Percentiles rank a stretch among this genome's conserved stretches.
phyloP scores from a whole-genome alignment of 106 monocot genomes.

The Platanthera guangdongensis region DNA sequence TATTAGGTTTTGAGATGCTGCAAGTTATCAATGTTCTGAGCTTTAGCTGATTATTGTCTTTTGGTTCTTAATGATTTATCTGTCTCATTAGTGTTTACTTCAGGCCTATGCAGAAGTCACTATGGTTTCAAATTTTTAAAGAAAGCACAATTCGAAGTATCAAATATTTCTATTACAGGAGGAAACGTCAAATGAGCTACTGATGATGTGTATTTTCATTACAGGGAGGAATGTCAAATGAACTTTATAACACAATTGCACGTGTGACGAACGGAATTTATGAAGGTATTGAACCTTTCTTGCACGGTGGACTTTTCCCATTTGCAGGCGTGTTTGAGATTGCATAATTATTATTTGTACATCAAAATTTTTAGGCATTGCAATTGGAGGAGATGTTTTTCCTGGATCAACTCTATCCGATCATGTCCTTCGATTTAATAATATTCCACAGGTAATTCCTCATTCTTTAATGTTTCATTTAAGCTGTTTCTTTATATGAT shows the following conservation, averaged over 20 bases:
- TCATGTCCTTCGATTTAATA: slow-evolving; percentile 90
- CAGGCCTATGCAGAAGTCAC: too few species aligned
- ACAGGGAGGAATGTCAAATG: slow-evolving; percentile 99
- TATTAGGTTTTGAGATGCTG: too few species aligned
- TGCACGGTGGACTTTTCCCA: background rate
- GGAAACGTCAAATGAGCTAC: too few species aligned
- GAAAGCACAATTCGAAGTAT: too few species aligned
- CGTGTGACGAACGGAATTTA: slow-evolving; percentile 98
- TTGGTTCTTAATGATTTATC: too few species aligned
- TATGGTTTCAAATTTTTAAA: too few species aligned
- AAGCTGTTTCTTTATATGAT: background rate
- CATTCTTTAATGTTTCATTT: background rate
- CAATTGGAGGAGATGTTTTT: slow-evolving; percentile 99
- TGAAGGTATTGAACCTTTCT: slow-evolving; percentile 52
- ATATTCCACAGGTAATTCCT: slow-evolving; percentile 80
- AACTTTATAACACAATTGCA: slow-evolving; percentile 93
- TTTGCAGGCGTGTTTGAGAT: background rate
- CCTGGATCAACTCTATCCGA: slow-evolving; percentile 98
- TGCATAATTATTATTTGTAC: background rate
- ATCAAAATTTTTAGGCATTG: slow-evolving; percentile 60
- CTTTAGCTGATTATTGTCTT: too few species aligned
- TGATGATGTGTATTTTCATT: slow-evolving; percentile 1
- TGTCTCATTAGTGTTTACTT: too few species aligned
- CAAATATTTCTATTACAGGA: too few species aligned
- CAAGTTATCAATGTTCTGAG: too few species aligned